These are phyloP conservation scores for Viola odorata DNA, from an alignment of 345 rosid species.

Conservation along the genomic window DNA sequence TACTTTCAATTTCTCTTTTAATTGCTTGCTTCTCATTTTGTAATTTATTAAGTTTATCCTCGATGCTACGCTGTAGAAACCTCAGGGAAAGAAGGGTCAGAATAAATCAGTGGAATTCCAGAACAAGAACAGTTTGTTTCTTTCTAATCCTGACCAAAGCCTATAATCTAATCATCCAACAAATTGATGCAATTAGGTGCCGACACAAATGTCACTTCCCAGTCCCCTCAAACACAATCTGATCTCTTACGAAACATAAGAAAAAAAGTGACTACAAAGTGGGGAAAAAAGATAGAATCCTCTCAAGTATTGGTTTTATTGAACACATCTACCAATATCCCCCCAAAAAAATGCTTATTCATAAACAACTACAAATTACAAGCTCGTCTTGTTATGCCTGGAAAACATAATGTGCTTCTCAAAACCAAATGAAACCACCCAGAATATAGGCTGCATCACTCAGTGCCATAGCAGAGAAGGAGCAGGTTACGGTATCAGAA, in stretches of 20 bases:
- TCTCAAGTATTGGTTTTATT: not conserved
- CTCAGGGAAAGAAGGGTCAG: slow-evolving; percentile 3
- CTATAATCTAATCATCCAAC: too few relatives aligned
- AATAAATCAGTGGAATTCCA: not conserved
- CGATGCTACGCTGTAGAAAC: slow-evolving; percentile 67
- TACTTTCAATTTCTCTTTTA: slow-evolving; percentile 52
- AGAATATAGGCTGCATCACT: not conserved
- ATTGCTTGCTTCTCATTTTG: slow-evolving; percentile 68
- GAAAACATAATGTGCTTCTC: too few relatives aligned
- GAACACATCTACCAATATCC: too few relatives aligned
- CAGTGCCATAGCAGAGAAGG: not conserved
- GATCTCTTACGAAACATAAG: not conserved
- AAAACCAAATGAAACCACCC: not conserved
- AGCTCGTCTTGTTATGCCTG: too few relatives aligned
- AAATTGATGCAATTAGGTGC: too few relatives aligned
- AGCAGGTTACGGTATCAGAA: not conserved
- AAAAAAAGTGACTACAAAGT: not conserved
- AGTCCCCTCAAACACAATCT: too few relatives aligned
- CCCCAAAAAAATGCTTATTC: too few relatives aligned
- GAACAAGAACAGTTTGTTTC: too few relatives aligned
- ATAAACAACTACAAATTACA: too few relatives aligned
- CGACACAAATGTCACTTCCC: too few relatives aligned
- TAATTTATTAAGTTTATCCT: slow-evolving; percentile 72
- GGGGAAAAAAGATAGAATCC: not conserved
- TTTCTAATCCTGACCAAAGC: too few relatives aligned